Evolutionary conservation across 2,329 filamentous ascomycete genomes (phyloP), one percentile per base, ranked within the genome.

Genomic region (Penicillium sp.): DNA sequence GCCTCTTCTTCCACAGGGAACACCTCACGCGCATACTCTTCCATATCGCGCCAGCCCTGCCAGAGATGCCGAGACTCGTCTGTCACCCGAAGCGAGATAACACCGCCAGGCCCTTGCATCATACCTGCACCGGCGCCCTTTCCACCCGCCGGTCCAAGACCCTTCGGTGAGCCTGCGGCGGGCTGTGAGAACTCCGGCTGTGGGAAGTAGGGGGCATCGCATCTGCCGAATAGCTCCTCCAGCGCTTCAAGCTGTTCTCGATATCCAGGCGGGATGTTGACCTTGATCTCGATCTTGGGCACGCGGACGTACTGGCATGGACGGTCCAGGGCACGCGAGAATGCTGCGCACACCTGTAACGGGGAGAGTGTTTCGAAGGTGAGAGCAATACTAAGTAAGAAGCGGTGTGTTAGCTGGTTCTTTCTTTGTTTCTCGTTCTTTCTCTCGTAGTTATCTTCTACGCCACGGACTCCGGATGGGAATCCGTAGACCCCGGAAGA

Each of bases 1-100:
- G 92, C 91, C 66, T 93, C 89, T 77, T 99, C 94, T 75, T 99
- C 94, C 13, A 97, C 83, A 0, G 91, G 91, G 68, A 97, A 97
- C 29, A 96, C 92, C 73, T 97, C 94, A 49, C 90, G 83, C 1
- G 93, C 93, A 73, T 97, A 99, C 75, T 97, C 94, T 72, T 97
- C 92, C 66, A 97, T 83, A 31, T 91, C 90, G 54, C 94, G 83
- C 65, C 91, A 91, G 4, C 92, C 94, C 71, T 96, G 91, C 94
- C 94, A 97, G 25, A 99, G 79, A 66, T 89, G 83, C 61, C 93
- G 80, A 1, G 93, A 90, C 65, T 91, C 86, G 9, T 83, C 82
- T 0, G 92, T 91, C 63, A 89, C 89, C 63, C 82, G 85, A 77
- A 71, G 87, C 85, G 56, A 90, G 77, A 77, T 66, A 8, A 77